Evolutionary conservation across 306 rosid genomes (phyloP), one percentile per base, ranked within the genome.

Genomic region (Alnus glutinosa): DNA sequence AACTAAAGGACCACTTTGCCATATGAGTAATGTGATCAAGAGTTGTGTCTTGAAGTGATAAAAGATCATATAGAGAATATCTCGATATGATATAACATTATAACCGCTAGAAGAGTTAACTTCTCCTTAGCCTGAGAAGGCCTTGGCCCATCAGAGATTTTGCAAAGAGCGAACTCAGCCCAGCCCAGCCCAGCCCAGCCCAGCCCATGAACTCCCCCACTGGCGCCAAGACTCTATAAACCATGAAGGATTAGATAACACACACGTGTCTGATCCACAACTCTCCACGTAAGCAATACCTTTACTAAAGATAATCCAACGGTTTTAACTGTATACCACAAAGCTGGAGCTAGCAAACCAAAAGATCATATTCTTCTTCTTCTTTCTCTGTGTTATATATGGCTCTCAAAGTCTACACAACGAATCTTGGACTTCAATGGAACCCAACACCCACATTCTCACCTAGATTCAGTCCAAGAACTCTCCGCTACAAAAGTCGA

Each of bases 341-440:
- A 8, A 30, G 12, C 71, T 5, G 10, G 2, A 64, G 70, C 70
- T 64, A 32, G 4, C 16, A 15, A 39, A 16, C 16, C 28, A 61
- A 7, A 62, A 15, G 3, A 15, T 30, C 68, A 1, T 12, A 4
- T 3, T 52, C 68, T 61, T 61, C 49, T 37, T 6, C 70, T 37
- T 37, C 70, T 48, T 62, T 66, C 14, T 19, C 18, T 50, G 67
- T 19, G 44, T 55, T 72, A 23, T 23, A 23, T 23, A 85, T 85
- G 88, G 82, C 82, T 61, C 83, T 73, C 64, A 69, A 55, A 78
- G 66, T 68, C 54, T 75, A 70, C 82, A 58, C 76, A 14, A n/a
- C 75, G 23, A 67, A 67, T 67, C 51, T 67, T 7, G 72, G 72
- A 42, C 39, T 8, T 67, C 72, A 39, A 39, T 67, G 50, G 50